phyloP scores from a whole-genome alignment of 345 rosid species.

The Acer campestre region DNA sequence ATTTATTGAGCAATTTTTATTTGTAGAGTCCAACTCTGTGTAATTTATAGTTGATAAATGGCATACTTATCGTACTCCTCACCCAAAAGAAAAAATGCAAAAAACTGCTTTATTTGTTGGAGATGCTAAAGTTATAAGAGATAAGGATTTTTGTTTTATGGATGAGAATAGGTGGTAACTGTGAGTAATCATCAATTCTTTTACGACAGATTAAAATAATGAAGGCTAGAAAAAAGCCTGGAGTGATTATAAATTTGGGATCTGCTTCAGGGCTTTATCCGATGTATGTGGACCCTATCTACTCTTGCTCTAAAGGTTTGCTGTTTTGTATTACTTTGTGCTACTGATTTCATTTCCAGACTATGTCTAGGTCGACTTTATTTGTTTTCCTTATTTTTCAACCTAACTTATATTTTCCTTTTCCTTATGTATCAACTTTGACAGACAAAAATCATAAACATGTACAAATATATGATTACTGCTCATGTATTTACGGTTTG shows the following conservation, averaged over 20 bases:
- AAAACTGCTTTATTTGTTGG: not conserved
- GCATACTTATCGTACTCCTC: not conserved
- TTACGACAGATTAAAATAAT: slow-evolving; percentile 67
- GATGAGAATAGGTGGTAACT: not conserved
- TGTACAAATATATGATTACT: not conserved
- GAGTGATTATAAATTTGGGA: slow-evolving; percentile 88
- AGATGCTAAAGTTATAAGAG: not conserved
- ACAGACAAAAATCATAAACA: not conserved
- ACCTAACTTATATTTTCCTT: not conserved
- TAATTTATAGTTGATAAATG: not conserved
- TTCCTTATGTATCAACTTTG: not conserved
- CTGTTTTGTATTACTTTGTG: slow-evolving; percentile 13
- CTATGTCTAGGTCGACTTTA: not conserved
- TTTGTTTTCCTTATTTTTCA: not conserved
- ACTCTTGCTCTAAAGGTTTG: slow-evolving; percentile 80
- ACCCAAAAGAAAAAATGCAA: not conserved
- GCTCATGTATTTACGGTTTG: not conserved
- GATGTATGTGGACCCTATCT: slow-evolving; percentile 60
- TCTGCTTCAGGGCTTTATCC: slow-evolving; percentile 94
- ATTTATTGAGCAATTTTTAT: not conserved
- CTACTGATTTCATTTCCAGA: not conserved
- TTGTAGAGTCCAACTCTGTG: not conserved
- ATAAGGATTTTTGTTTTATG: not conserved
- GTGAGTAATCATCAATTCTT: slow-evolving; percentile 4
- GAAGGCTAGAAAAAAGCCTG: slow-evolving; percentile 75